These are phyloP conservation scores for Ramalina intermedia DNA, from an alignment of 495 filamentous ascomycete species.

Conservation along the genomic window DNA sequence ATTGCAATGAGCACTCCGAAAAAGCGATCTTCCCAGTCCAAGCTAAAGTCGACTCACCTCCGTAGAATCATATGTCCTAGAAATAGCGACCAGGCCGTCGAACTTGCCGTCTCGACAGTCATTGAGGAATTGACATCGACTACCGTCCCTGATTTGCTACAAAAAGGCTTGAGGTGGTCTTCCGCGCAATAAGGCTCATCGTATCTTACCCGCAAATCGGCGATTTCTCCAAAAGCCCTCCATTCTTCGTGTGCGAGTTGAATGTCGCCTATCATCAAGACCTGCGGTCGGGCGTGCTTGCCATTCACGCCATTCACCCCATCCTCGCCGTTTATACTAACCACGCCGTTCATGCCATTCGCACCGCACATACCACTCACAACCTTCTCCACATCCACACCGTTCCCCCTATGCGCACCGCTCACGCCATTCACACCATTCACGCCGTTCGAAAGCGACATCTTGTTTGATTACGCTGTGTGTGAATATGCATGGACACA, in stretches of 20 bases:
- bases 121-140: slow-evolving; percentile 35
- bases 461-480: slow-evolving; percentile 4
- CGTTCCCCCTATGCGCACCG: background rate
- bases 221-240: slow-evolving; percentile 35
- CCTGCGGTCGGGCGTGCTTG: slow-evolving; percentile 20
- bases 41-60: slow-evolving; percentile 23
- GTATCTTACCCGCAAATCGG: slow-evolving; percentile 36
- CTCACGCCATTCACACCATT: background rate
- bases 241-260: slow-evolving; percentile 40
- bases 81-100: slow-evolving; percentile 42
- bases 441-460: slow-evolving; percentile 2
- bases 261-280: slow-evolving; percentile 43
- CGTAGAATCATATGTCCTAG: slow-evolving; percentile 44
- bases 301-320: background rate
- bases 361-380: too few species aligned
- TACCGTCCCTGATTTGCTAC: slow-evolving; percentile 40
- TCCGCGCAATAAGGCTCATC: too few species aligned
- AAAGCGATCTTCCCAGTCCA: background rate
- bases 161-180: background rate
- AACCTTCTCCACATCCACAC: background rate
- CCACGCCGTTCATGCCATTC: background rate
- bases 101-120: slow-evolving; percentile 39
- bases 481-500: slow-evolving; percentile 1
- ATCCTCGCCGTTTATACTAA: too few species aligned
- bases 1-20: background rate